Conservation (phyloP, 2,329 filamentous ascomycete genomes). For the Colletotrichum viniferum region DNA sequence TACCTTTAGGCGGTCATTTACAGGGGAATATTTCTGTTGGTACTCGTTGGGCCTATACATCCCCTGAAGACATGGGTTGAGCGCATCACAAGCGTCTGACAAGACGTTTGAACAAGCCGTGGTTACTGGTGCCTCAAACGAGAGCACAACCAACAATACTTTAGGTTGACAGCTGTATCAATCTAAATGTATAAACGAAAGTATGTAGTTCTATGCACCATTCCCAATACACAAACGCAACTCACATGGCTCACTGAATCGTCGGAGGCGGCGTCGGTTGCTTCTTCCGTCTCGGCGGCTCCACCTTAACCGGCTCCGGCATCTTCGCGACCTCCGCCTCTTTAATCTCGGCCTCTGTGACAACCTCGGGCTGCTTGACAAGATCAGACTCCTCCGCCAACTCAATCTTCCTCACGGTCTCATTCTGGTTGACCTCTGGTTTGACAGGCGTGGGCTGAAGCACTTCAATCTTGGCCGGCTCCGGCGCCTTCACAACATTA, state of each 20-base stretch:
- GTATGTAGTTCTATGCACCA: neutral
- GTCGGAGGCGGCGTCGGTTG: constrained; percentile 10
- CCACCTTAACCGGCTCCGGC: neutral
- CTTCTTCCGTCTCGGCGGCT: neutral
- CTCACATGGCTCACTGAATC: neutral
- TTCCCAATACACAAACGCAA: neutral
- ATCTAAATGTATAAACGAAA: neutral
- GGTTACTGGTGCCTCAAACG: rapidly evolving
- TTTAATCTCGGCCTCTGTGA: neutral
- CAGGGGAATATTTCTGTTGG: too few relatives aligned
- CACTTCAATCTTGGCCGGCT: neutral
- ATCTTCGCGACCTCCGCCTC: neutral
- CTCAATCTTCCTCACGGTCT: neutral
- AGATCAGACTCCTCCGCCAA: neutral
- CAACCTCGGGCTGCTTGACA: neutral
- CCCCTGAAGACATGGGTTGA: too few relatives aligned
- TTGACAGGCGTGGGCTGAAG: neutral
- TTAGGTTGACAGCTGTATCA: neutral
- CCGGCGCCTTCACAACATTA: neutral
- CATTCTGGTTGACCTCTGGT: neutral
- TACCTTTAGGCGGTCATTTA: too few relatives aligned
- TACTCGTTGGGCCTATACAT: too few relatives aligned
- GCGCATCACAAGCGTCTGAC: too few relatives aligned
- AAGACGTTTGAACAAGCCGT: too few relatives aligned
- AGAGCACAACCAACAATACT: neutral